phyloP scores from a whole-genome alignment of 1,139 yeast species.

The Debaryomyces subglobosus region DNA sequence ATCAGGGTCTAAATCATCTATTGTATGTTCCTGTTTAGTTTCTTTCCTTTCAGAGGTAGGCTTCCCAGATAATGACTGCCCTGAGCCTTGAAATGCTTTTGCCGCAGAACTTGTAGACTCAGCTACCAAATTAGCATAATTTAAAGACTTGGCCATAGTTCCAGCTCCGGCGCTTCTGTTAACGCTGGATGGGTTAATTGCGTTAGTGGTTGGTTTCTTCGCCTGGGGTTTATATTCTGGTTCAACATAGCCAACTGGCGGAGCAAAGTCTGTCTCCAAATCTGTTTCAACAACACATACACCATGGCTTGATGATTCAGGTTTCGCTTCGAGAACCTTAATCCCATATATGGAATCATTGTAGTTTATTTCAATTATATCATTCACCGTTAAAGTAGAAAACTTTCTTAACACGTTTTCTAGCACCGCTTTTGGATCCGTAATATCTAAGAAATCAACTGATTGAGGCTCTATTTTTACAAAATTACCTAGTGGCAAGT shows the following conservation, averaged over 20 bases:
- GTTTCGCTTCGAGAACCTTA: slow-evolving; percentile 85
- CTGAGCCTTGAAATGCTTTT: slow-evolving; percentile 58
- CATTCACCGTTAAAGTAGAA: slow-evolving; percentile 83
- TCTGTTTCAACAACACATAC: slow-evolving; percentile 97
- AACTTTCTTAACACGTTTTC: slow-evolving; percentile 90
- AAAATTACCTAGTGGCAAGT: slow-evolving; percentile 81
- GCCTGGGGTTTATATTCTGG: slow-evolving; percentile 60
- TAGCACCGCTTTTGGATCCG: slow-evolving; percentile 95
- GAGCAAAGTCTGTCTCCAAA: slow-evolving; percentile 95
- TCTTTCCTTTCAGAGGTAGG: slow-evolving; percentile 26
- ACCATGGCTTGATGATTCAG: slow-evolving; percentile 64
- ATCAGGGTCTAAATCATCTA: slow-evolving; percentile 48
- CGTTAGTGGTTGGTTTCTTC: slow-evolving; percentile 36
- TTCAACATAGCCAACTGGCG: slow-evolving; percentile 98
- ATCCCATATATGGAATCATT: slow-evolving; percentile 80
- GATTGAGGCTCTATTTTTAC: slow-evolving; percentile 96
- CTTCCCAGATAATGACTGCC: slow-evolving; percentile 75
- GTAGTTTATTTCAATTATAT: slow-evolving; percentile 82
- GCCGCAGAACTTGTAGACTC: slow-evolving; percentile 31
- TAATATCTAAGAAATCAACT: slow-evolving; percentile 86
- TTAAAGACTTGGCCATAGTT: slow-evolving; percentile 78
- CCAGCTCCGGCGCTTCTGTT: slow-evolving; percentile 57
- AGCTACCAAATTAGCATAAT: slow-evolving; percentile 63
- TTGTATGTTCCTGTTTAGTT: slow-evolving; percentile 22
- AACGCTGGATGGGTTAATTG: slow-evolving; percentile 40